Base-by-base conservation (phyloP, 1,139 yeast species). In the Saccharomycopsis crataegensis region DNA sequence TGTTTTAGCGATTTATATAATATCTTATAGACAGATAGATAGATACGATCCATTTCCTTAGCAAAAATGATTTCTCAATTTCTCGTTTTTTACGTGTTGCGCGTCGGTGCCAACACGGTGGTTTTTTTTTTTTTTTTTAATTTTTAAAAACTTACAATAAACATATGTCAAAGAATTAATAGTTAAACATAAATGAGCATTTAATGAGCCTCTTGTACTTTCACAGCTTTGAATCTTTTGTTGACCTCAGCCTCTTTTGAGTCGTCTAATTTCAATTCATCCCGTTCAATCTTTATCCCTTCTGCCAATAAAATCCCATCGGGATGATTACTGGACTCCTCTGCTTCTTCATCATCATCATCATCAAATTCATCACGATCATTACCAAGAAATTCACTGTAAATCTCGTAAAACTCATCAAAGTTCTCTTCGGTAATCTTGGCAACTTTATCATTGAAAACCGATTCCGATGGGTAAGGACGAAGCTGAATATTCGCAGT, bases 391-490 rank as follows among this genome's bases (percentile, higher is more conserved):
- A 52, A 49, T 28, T 53, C 56, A 16, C 43, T 47, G 43, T 55
- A 55, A 14, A 52, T 70, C 31, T 74, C 76, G 40, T 55, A 16
- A 67, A 74, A 43, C 11, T 71, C 77, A 38, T 75, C 78, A 14
- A 66, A 73, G 33, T 69, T 73, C 36, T 75, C 76, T 33, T 72
- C 77, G 44, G 68, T 65, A 33, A 62, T 72, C 40, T 66, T 70
- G n/a, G 67, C 67, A 50, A 75, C 68, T 41, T 64, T 63, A 14
- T 64, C 46, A 44, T 67, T 64, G 60, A 83, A 82, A 2, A 87
- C 76, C 33, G 83, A 75, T 56, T 78, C 82, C 41, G 67, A 67
- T 3, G 97, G 97, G 34, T 51, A 58, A 86, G 81, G 50, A 94
- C 74, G 86, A 86, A 56, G 14, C 28, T 56, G 86, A 63, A 83